These are phyloP conservation scores for Ceratobasidium theobromae DNA, from an alignment of 1,284 basidiomycete species.

Conservation along the genomic window DNA sequence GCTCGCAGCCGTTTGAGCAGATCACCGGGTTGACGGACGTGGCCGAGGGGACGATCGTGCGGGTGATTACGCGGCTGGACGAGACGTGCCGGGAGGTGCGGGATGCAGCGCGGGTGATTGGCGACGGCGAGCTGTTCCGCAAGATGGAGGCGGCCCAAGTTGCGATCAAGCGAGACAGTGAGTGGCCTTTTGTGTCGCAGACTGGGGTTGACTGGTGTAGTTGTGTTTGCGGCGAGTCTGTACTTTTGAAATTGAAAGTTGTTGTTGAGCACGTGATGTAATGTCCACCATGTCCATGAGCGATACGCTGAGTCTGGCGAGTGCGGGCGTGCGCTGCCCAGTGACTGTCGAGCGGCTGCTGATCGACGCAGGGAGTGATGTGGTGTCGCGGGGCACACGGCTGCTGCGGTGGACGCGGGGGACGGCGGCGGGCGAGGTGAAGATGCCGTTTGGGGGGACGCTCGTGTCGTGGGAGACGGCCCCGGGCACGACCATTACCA, in stretches of 20 bases:
- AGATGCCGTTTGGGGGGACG: conserved; percentile 9
- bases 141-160: conserved; percentile 97
- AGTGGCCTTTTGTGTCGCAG: conserved; percentile 44
- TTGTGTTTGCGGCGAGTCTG: conserved; percentile 18
- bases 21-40: conserved; percentile 94
- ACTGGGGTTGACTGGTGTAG: not conserved
- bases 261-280: conserved; percentile 25
- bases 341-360: not conserved
- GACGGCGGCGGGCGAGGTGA: not conserved
- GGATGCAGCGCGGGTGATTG: conserved; percentile 96
- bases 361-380: not conserved
- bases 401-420: not conserved
- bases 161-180: conserved; percentile 92
- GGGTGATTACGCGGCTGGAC: conserved; percentile 93
- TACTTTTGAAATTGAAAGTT: conserved; percentile 20
- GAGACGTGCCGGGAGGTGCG: conserved; percentile 97
- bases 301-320: conserved; percentile 18
- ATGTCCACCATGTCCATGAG: conserved; percentile 17
- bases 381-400: not conserved
- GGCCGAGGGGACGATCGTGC: conserved; percentile 94
- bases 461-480: conserved; percentile 6
- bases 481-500: not conserved
- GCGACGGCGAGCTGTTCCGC: conserved; percentile 91
- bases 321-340: conserved; percentile 8
- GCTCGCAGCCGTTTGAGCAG: conserved; percentile 83